Base-by-base conservation (phyloP, 192 early-diverging fungal species). In the Coemansia sp. region DNA sequence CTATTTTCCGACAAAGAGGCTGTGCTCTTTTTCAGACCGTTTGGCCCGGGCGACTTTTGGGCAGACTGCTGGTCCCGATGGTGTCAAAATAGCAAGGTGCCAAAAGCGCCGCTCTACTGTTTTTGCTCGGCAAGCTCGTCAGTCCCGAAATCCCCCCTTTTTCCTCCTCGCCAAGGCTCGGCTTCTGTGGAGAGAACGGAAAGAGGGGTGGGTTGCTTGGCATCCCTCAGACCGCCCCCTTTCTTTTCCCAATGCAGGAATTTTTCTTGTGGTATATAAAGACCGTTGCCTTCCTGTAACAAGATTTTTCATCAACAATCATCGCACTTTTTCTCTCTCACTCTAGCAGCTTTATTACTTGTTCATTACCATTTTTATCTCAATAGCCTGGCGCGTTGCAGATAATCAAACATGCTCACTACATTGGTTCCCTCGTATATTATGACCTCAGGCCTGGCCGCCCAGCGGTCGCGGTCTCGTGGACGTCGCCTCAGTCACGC, bases 361-460 rank as follows among this genome's bases (percentile, higher is more conserved):
- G 21, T 43, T 9, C 41, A 14, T 43, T 43, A 43, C 2, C 9
- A 14, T 43, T 45, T 15, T n/a, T n/a, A n/a, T n/a, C 11, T 45
- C n/a, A 5, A 45, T 15, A 45, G 12, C 43, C 43, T 45, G 43
- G 43, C 43, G 43, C 43, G 21, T 51, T 21, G 8, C 17, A 51
- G 17, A 51, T 22, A 22, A 51, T 51, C 21, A 9, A 9, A 48
- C 14, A 70, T 70, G 68, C 47, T 70, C 8, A 49, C 55, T 14
- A 41, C 51, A 17, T 55, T 57, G 2, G 66, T 80, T 53, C 77
- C 77, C 21, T 69, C 70, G 11, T 75, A 80, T 56, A 75, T 80
- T 25, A 62, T 80, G 49, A 62, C 69, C 2, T 80, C 77, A 39
- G 78, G 78, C 29, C 53, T 75, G 22, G 66, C 66, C 56, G 78